Percentiles rank a stretch among this genome's conserved stretches.
Evolutionary conservation across 1,284 basidiomycete species (phyloP).

Genomic region (Exsudoporus floridanus): DNA sequence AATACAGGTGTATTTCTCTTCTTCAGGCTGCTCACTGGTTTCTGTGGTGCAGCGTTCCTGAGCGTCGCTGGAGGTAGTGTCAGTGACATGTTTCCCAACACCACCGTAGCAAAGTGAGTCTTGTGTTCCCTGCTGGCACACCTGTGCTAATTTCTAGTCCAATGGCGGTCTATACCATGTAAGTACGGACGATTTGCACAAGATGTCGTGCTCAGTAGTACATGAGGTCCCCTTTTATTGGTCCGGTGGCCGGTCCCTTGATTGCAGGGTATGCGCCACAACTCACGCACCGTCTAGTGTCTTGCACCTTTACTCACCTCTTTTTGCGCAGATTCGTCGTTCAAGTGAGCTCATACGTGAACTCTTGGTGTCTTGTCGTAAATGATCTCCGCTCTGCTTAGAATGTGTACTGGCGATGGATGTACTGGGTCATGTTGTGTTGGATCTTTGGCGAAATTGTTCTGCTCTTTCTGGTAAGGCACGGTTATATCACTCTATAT

Average conservation of each 20-base stretch:
- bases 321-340: slow-evolving; percentile 41
- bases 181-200: slow-evolving; percentile 1
- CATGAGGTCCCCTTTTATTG: slow-evolving; percentile 61
- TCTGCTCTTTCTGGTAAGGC: slow-evolving; percentile 49
- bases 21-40: slow-evolving; percentile 54
- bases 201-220: neutral
- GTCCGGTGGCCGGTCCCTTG: slow-evolving; percentile 68
- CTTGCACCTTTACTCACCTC: neutral
- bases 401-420: slow-evolving; percentile 76
- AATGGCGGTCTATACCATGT: slow-evolving; percentile 72
- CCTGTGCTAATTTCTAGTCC: slow-evolving; percentile 46
- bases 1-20: slow-evolving; percentile 44
- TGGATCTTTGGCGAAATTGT: slow-evolving; percentile 55
- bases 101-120: slow-evolving; percentile 62
- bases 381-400: slow-evolving; percentile 21
- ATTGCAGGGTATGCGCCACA: slow-evolving; percentile 50
- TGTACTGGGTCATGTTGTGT: slow-evolving; percentile 66
- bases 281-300: neutral
- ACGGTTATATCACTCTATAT: neutral
- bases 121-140: neutral
- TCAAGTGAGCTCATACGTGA: slow-evolving; percentile 34
- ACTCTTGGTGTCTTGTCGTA: neutral
- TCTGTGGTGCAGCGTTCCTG: slow-evolving; percentile 72
- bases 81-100: slow-evolving; percentile 69
- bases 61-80: slow-evolving; percentile 80